phyloP scores from a whole-genome alignment of 2,329 filamentous ascomycete genomes.

The Anisogramma anomala region DNA sequence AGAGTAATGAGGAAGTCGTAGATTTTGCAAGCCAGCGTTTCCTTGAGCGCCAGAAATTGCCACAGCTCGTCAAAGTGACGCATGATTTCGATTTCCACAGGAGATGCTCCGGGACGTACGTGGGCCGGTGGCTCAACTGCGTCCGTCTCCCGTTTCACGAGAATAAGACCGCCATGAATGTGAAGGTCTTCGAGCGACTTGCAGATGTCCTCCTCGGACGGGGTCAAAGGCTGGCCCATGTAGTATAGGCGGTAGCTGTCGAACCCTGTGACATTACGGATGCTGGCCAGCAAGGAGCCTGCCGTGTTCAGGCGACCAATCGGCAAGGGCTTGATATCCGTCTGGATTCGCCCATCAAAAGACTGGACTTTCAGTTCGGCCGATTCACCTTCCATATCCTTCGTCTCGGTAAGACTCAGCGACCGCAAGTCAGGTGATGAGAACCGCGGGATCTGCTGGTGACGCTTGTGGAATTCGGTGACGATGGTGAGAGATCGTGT shows the following conservation, averaged over 20 bases:
- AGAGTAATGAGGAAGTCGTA: slow-evolving; percentile 60
- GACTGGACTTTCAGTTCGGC: slow-evolving; percentile 63
- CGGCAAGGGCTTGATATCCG: slow-evolving; percentile 47
- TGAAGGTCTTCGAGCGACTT: slow-evolving; percentile 58
- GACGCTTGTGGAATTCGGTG: slow-evolving; percentile 52
- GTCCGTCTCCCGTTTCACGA: slow-evolving; percentile 50
- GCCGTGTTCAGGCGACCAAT: slow-evolving; percentile 63
- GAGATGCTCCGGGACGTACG: slow-evolving; percentile 40
- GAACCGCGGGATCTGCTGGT: slow-evolving; percentile 50
- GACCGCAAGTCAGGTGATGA: slow-evolving; percentile 46
- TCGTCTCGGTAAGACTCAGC: slow-evolving; percentile 38
- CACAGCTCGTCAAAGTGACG: slow-evolving; percentile 77
- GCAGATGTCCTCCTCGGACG: slow-evolving; percentile 46
- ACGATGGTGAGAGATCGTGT: slow-evolving; percentile 58
- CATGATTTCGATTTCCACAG: slow-evolving; percentile 67
- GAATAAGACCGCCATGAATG: slow-evolving; percentile 51
- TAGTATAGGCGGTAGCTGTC: slow-evolving; percentile 64
- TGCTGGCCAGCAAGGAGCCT: slow-evolving; percentile 53
- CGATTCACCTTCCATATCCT: slow-evolving; percentile 47
- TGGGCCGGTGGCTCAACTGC: slow-evolving; percentile 30
- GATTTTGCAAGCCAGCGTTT: slow-evolving; percentile 55
- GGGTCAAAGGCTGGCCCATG: slow-evolving; percentile 52
- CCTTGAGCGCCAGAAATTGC: slow-evolving; percentile 63
- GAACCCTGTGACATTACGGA: slow-evolving; percentile 62
- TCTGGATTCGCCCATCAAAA: slow-evolving; percentile 50